Conservation (phyloP, 441 rosid genomes). For the Sinapis alba region DNA sequence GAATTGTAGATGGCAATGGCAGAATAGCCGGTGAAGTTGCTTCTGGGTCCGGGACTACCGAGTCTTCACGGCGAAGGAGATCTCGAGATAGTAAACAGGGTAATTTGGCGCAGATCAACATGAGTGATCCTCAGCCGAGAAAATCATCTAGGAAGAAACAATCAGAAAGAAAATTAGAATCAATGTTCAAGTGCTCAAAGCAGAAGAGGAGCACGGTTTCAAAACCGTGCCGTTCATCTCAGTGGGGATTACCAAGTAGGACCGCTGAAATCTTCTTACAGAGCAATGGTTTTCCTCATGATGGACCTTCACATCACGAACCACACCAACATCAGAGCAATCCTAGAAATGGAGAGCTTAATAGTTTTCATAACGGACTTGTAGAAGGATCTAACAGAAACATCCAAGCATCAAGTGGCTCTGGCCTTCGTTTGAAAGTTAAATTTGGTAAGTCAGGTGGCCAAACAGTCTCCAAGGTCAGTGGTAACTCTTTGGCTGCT, state of each 20-base stretch:
- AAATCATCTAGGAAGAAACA: constrained; percentile 44
- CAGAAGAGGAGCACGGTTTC: constrained; percentile 73
- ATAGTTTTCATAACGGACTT: constrained; percentile 38
- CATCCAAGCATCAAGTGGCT: constrained; percentile 42
- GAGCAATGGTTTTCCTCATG: constrained; percentile 43
- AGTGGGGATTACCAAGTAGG: constrained; percentile 65
- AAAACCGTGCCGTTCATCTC: constrained; percentile 68
- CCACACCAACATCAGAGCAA: constrained; percentile 42
- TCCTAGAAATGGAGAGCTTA: constrained; percentile 44
- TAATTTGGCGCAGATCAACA: constrained; percentile 47
- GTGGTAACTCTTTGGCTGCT: constrained; percentile 43
- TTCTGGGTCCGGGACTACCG: constrained; percentile 42
- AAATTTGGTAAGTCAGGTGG: constrained; percentile 68
- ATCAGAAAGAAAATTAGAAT: constrained; percentile 40
- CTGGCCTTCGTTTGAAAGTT: constrained; percentile 74
- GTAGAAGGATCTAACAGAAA: constrained; percentile 46
- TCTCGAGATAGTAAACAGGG: constrained; percentile 47
- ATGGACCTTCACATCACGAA: constrained; percentile 46
- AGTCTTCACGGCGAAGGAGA: constrained; percentile 53
- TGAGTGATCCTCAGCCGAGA: constrained; percentile 45
- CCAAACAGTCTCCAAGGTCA: constrained; percentile 48
- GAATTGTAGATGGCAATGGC: constrained; percentile 42
- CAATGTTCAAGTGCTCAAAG: constrained; percentile 51
- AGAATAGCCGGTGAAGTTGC: constrained; percentile 43
- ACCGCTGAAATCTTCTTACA: constrained; percentile 50